A percentile compares a stretch with the other conserved stretches of the same genome.
phyloP scores from a whole-genome alignment of 2,329 filamentous ascomycete genomes.

The Diaporthe sp. region DNA sequence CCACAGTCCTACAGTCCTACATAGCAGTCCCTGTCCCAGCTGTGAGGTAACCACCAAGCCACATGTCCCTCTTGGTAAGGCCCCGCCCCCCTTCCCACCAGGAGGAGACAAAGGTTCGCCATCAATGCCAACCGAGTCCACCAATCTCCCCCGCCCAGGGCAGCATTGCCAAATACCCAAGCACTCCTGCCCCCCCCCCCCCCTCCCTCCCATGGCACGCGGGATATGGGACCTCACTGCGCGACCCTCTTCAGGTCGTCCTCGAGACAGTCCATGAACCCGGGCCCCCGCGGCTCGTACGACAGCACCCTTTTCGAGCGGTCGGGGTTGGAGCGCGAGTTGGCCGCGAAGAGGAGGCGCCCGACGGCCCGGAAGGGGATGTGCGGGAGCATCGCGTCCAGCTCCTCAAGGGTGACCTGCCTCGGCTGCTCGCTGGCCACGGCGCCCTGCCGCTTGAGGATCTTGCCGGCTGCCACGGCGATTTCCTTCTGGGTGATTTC shows the following conservation, averaged over 20 bases:
- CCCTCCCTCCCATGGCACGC: no score
- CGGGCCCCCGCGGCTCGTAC: background rate
- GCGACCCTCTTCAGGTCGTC: background rate
- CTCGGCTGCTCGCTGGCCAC: background rate
- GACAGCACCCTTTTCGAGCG: background rate
- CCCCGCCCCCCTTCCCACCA: no score
- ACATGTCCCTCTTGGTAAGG: no score
- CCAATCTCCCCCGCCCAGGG: no score
- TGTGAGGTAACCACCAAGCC: no score
- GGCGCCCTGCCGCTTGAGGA: background rate
- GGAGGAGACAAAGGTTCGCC: no score
- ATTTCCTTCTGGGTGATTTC: background rate
- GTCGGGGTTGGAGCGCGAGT: conserved; percentile 11
- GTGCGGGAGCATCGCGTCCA: background rate
- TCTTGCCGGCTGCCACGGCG: background rate
- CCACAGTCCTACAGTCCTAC: no score
- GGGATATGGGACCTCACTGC: background rate
- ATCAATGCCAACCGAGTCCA: no score
- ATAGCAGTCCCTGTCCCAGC: no score
- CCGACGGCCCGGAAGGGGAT: background rate
- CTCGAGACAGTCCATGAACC: background rate
- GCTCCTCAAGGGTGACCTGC: background rate
- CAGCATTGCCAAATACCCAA: no score
- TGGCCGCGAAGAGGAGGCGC: background rate
- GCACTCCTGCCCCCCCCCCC: no score